These are phyloP conservation scores for Aspergillus bombycis DNA, from an alignment of 2,329 filamentous ascomycete species.

Conservation along the genomic window DNA sequence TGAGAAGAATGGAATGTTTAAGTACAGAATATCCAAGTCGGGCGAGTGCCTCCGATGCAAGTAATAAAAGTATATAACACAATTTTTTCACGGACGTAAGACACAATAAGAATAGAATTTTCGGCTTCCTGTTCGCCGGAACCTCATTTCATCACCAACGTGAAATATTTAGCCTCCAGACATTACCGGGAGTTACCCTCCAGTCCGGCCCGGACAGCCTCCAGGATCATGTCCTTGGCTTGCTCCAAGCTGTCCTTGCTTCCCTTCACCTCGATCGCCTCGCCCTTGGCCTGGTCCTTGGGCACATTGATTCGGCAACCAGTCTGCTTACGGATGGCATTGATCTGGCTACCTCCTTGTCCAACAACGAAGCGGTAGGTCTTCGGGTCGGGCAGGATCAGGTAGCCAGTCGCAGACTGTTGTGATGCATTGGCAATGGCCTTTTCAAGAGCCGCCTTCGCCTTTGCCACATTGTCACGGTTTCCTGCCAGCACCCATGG, in stretches of 20 bases:
- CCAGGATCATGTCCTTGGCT: slow-evolving; percentile 85
- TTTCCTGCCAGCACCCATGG: slow-evolving; percentile 87
- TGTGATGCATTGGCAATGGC: slow-evolving; percentile 65
- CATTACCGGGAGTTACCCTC: slow-evolving; percentile 26
- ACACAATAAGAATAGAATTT: slow-evolving; percentile 15
- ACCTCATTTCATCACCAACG: neutral
- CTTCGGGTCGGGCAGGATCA: slow-evolving; percentile 84
- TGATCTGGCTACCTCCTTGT: slow-evolving; percentile 85
- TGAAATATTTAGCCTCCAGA: neutral
- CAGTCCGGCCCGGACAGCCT: slow-evolving; percentile 65
- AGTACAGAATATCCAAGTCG: slow-evolving; percentile 3
- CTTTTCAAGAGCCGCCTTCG: slow-evolving; percentile 71
- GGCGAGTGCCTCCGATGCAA: slow-evolving; percentile 7
- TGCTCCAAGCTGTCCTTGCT: slow-evolving; percentile 78
- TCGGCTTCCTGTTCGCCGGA: neutral
- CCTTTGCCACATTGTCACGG: slow-evolving; percentile 78
- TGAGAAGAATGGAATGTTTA: slow-evolving; percentile 7
- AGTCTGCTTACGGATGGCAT: slow-evolving; percentile 87
- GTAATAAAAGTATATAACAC: slow-evolving; percentile 9
- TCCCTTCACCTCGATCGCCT: slow-evolving; percentile 90
- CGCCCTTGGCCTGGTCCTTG: slow-evolving; percentile 70
- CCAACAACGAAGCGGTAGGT: slow-evolving; percentile 92
- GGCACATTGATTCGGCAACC: slow-evolving; percentile 94
- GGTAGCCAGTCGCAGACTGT: slow-evolving; percentile 72
- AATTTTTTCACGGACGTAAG: slow-evolving; percentile 13